A percentile compares a stretch with the other conserved stretches of the same genome.
phyloP scores from a whole-genome alignment of 805 yeast species.

The Candida maris region DNA sequence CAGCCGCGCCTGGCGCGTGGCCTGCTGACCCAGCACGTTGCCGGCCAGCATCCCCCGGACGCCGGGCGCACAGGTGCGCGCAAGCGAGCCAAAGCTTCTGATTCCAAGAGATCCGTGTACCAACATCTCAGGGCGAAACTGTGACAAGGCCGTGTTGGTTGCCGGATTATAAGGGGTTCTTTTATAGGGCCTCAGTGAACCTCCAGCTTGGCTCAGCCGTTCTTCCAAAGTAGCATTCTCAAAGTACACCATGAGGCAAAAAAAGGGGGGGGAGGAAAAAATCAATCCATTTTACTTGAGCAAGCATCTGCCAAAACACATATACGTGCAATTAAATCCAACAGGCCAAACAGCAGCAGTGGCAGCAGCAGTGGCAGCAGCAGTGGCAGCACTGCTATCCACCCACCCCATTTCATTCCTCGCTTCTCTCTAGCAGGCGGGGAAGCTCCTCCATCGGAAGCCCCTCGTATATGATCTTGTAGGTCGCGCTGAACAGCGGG shows the following conservation, averaged over 20 bases:
- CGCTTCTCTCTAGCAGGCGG: slow-evolving; percentile 51
- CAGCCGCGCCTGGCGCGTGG: slow-evolving; percentile 1
- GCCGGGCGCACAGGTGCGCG: slow-evolving; percentile 2
- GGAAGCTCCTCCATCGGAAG: slow-evolving; percentile 76
- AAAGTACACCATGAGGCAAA: too few relatives aligned
- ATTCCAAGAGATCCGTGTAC: slow-evolving; percentile 13
- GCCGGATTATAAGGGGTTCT: too few relatives aligned
- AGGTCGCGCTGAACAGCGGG: slow-evolving; percentile 79
- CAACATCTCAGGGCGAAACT: slow-evolving; percentile 6
- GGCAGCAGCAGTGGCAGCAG: too few relatives aligned
- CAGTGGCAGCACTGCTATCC: too few relatives aligned
- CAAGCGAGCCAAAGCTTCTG: slow-evolving; percentile 1
- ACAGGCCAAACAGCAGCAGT: too few relatives aligned
- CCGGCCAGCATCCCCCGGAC: too few relatives aligned
- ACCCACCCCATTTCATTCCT: slow-evolving; percentile 28
- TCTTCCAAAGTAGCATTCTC: too few relatives aligned
- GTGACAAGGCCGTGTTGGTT: neutral
- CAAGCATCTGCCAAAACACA: too few relatives aligned
- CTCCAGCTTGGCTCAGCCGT: too few relatives aligned
- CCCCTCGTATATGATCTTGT: slow-evolving; percentile 74
- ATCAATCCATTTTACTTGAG: too few relatives aligned
- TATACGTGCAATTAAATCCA: neutral
- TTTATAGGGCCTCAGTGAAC: too few relatives aligned
- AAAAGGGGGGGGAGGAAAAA: too few relatives aligned
- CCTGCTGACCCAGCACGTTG: neutral